Conservation (phyloP, 176 grass and related monocot genomes). For the Raddia guianensis region DNA sequence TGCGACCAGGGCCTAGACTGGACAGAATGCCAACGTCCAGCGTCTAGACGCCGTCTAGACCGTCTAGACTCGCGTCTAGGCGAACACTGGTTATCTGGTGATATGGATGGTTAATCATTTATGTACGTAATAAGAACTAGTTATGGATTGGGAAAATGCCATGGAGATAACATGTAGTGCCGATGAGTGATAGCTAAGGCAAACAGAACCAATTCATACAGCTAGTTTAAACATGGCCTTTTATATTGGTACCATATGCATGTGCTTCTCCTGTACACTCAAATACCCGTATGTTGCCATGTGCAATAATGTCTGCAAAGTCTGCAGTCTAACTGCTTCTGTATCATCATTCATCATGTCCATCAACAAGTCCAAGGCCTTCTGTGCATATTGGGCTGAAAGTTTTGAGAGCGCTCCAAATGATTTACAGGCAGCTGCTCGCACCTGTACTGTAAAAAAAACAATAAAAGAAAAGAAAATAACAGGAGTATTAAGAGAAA, state of each 20-base stretch:
- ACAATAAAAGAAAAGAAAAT: slow-evolving; percentile 41
- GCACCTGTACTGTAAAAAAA: slow-evolving; percentile 56
- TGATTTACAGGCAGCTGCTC: slow-evolving; percentile 65
- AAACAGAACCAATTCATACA: slow-evolving; percentile 3
- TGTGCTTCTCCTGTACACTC: slow-evolving; percentile 75
- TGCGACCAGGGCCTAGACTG: too few species aligned
- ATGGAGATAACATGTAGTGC: not conserved
- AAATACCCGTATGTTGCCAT: slow-evolving; percentile 74
- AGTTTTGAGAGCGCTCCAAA: slow-evolving; percentile 64
- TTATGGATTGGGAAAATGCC: not conserved
- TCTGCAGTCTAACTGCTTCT: slow-evolving; percentile 67
- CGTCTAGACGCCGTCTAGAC: too few species aligned
- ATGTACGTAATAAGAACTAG: slow-evolving; percentile 19
- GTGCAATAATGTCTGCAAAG: slow-evolving; percentile 65
- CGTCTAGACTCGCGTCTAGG: too few species aligned
- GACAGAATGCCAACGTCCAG: too few species aligned
- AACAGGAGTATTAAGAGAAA: not conserved
- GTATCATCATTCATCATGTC: slow-evolving; percentile 91
- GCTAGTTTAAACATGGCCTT: slow-evolving; percentile 20
- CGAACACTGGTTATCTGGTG: not conserved
- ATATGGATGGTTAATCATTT: not conserved
- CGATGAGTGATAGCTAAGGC: not conserved
- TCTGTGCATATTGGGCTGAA: slow-evolving; percentile 65
- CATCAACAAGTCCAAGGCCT: slow-evolving; percentile 84
- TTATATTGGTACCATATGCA: slow-evolving; percentile 78